Base-by-base conservation (phyloP, 371 early-diverging fungal genomes). In the Syncephalastrum sp. region DNA sequence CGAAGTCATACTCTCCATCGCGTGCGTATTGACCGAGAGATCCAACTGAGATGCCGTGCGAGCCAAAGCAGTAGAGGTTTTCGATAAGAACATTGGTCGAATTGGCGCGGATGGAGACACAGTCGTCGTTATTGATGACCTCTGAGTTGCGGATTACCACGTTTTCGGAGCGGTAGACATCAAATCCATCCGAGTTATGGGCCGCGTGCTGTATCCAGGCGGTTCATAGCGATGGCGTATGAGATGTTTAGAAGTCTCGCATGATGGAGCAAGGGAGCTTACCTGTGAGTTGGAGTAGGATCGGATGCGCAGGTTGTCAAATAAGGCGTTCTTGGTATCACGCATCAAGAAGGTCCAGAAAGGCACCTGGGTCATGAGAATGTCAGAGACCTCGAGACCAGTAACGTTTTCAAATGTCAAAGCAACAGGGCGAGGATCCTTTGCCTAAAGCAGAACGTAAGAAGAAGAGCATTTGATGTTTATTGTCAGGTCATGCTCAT, bases 21-120 rank as follows among this genome's bases (percentile, higher is more conserved):
- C 29, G 48, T 8, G 50, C 55, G 43, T 65, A 65, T 38, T 61
- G 60, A 23, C 68, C 68, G 12, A 67, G 64, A 5, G 64, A 64
- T 4, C 68, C 68, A 16, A 67, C 55, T 6, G 64, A 64, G 5
- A 67, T 56, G 33, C 68, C 68, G 46, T 67, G 68, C 13, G 68
- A 67, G 5, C 68, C 68, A 42, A 56, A 64, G 24, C 68, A 67
- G 38, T 59, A 48, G 21, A 67, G 41, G 45, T 67, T 64, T 17
- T 60, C 21, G 17, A 67, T 59, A 7, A 49, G n/a, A 19, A 56
- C 42, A 42, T 63, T 50, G 45, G 64, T 64, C 4, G 63, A 42
- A 27, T 67, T 63, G 5, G 58, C 33, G 48, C 63, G 59, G 38
- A 67, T 50, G 5, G 58, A 53, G 10, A 65, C 66, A 47, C 66